Percentiles rank a stretch among this genome's conserved stretches.
phyloP scores from a whole-genome alignment of 2,329 filamentous ascomycete genomes.

The Paraconiothyrium brasiliense region DNA sequence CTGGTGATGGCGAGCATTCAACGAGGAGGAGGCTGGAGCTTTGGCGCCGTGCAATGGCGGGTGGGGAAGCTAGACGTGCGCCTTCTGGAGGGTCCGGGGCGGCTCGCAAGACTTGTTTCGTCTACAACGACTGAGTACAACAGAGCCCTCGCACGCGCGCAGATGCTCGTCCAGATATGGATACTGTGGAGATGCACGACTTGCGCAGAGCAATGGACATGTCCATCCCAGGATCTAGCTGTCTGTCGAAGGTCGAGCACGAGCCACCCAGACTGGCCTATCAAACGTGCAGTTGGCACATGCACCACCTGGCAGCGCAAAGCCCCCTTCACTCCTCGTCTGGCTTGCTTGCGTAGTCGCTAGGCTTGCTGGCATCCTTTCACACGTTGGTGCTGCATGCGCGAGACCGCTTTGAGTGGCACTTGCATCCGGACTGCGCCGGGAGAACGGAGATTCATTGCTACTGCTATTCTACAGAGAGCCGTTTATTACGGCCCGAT shows the following conservation, averaged over 20 bases:
- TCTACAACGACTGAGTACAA: background rate
- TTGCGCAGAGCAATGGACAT: background rate
- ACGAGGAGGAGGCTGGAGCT: conserved; percentile 10
- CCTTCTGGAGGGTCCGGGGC: background rate
- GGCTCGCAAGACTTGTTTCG: background rate
- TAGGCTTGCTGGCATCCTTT: conserved; percentile 3
- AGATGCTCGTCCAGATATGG: conserved; percentile 2
- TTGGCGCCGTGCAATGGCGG: conserved; percentile 15
- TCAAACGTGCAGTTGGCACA: conserved; percentile 1
- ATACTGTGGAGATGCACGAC: conserved; percentile 2
- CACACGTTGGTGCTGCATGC: background rate
- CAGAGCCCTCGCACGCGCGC: background rate
- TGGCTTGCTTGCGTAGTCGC: background rate
- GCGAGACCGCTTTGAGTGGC: conserved; percentile 14
- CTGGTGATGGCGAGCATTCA: conserved; percentile 14
- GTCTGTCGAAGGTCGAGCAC: conserved; percentile 1
- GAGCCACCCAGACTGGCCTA: conserved; percentile 9
- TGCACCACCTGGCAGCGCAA: conserved; percentile 7
- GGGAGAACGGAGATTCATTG: conserved; percentile 10
- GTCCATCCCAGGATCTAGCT: background rate
- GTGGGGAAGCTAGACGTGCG: conserved; percentile 31
- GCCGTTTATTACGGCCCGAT: conserved; percentile 8
- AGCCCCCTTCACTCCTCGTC: background rate
- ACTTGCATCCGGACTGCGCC: background rate
- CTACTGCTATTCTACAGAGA: conserved; percentile 23